Conservation (phyloP, 2,329 filamentous ascomycete genomes). For the Colletotrichum sidae region DNA sequence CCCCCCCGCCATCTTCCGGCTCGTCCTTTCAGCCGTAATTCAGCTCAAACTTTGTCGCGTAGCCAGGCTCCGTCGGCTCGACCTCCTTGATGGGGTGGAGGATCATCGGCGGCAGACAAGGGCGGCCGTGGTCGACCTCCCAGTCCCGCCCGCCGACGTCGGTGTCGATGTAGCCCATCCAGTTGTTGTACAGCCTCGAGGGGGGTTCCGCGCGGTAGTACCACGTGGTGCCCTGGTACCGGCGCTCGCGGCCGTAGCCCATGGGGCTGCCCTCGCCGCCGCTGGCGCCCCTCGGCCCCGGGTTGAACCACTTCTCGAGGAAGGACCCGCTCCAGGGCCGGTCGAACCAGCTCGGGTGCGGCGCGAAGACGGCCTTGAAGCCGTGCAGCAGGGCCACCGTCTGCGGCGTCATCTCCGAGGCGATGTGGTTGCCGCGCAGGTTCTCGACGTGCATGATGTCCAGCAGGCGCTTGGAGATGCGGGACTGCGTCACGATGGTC, state of each 20-base stretch:
- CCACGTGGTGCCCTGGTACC: conserved; percentile 70
- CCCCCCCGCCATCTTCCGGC: conserved; percentile 35
- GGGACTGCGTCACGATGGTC: conserved; percentile 82
- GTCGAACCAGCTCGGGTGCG: conserved; percentile 84
- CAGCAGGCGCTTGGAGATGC: conserved; percentile 77
- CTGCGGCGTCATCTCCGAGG: conserved; percentile 83
- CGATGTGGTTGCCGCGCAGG: conserved; percentile 78
- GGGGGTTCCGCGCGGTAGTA: conserved; percentile 70
- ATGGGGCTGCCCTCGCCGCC: conserved; percentile 68
- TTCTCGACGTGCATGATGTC: conserved; percentile 85
- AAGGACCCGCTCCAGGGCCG: conserved; percentile 72
- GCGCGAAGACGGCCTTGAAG: conserved; percentile 81
- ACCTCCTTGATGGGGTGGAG: conserved; percentile 72
- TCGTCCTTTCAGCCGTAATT: conserved; percentile 48
- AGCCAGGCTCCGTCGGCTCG: conserved; percentile 59
- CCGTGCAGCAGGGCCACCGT: conserved; percentile 82
- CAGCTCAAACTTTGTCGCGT: conserved; percentile 52
- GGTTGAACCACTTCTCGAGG: conserved; percentile 70
- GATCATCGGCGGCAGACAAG: conserved; percentile 69
- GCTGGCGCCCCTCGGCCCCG: conserved; percentile 64
- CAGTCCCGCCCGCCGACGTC: conserved; percentile 66
- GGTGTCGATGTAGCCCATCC: conserved; percentile 70
- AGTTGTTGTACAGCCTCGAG: conserved; percentile 71
- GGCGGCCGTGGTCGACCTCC: conserved; percentile 66
- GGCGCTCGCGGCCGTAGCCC: conserved; percentile 68